Base-by-base conservation (phyloP, 805 yeast species). In the Candida glaebosa region DNA sequence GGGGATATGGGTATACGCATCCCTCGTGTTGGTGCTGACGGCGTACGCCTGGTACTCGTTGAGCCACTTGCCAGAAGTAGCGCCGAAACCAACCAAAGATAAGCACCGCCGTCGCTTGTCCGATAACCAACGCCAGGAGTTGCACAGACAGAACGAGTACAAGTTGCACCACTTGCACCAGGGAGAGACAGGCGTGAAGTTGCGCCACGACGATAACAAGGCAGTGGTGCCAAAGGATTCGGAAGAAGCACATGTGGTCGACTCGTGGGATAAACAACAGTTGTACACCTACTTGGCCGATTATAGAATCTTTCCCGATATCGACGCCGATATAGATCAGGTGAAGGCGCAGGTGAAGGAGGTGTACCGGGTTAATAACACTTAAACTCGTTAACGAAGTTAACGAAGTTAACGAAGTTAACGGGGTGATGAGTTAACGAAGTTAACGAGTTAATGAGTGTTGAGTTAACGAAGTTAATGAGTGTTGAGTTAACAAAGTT, bases 1-100 rank as follows among this genome's bases (percentile, higher is more conserved):
- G 30, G 67, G 71, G 6, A 61, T 67, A 38, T 61, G 63, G 43
- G 25, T 67, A 16, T 69, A 63, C 42, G 48, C 68, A 3, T 53
- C 60, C 3, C 30, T 69, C 7, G 54, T 69, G 7, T 43, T 66
- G 15, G 57, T 46, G 12, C 54, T 65, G 12, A 54, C 64, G 12
- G 51, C 51, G 10, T 64, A 61, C 41, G 54, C 58, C 10, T 51
- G 59, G 43, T 63, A 54, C 39, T 42, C 38, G 16, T 16, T 44
- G 32, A 41, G 44, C 17, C 48, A 50, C 4, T 34, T 53, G 24
- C 57, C 56, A 15, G 41, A 51, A 22, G 51, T 52, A 4, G 46
- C 46, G 6, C 43, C 44, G 5, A 15, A 19, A 15, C 31, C 14
- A 14, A 7, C 8, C 14, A 18, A n/a, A 4, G 28, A 30, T 7